Base-by-base conservation (phyloP, 345 rosid species). In the Litchi chinensis region DNA sequence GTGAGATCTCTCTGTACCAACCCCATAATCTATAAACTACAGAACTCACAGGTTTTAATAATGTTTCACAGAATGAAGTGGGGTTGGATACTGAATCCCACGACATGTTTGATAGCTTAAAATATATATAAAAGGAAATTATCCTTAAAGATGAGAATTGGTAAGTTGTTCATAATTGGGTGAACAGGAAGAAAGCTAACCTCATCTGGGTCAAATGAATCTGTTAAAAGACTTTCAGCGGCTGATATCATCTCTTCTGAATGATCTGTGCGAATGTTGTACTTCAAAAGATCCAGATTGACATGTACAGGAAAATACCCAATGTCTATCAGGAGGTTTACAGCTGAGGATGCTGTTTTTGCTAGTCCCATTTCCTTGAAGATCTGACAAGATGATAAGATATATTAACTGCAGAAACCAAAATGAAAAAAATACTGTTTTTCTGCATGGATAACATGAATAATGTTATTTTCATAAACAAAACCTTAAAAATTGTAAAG, bases 281-380 rank as follows among this genome's bases (percentile, higher is more conserved):
- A 76, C 85, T 93, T 95, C 82, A 95, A 86, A 76, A 95, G 76
- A 70, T 95, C 99, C 72, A 95, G 96, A 88, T 95, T 92, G 79
- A 95, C 95, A 85, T 95, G 99, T 70, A 89, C 90, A 73, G 97
- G 98, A 86, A 91, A 92, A 84, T 95, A 95, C 19, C 97, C 99
- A 82, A 93, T 83, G 74, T 88, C 95, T 85, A 89, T 86, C 71
- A 93, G 99, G 85, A 93, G 97, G 72, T 92, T 91, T 80, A 89
- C 80, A 19, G 98, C 94, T 40, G 96, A 88, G 70, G 91, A 86
- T 73, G 95, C 83, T 75, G 94, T 89, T 90, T 87, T 93, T 72
- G 86, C 82, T 76, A 87, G 82, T 81, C 93, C 98, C 92, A 91
- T 87, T 83, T 90, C 87, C 85, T 89, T 95, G 68, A 93, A 93